A percentile compares a stretch with the other conserved stretches of the same genome.
Evolutionary conservation across 2,329 filamentous ascomycete genomes (phyloP).

Genomic region (Colletotrichum tropicale): DNA sequence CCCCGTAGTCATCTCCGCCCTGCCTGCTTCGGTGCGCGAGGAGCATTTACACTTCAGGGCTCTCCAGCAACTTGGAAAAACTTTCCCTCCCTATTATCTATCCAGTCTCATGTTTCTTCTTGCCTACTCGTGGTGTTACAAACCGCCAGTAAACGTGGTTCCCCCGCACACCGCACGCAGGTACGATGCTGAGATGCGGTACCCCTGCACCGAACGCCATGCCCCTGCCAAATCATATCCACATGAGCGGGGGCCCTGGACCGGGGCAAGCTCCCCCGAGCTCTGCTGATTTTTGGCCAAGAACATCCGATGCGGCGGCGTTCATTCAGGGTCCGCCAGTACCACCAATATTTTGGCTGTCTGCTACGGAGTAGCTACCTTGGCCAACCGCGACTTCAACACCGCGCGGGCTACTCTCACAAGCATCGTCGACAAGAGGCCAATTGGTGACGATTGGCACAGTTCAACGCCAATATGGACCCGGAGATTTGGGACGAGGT

Average conservation of each 20-base stretch:
- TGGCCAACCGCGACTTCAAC: neutral
- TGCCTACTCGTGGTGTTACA: neutral
- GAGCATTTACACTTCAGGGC: neutral
- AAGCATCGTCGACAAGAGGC: neutral
- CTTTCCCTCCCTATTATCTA: neutral
- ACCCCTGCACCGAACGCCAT: neutral
- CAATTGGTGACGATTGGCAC: neutral
- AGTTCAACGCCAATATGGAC: slow-evolving; percentile 6
- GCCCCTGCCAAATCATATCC: neutral
- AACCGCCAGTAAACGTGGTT: neutral
- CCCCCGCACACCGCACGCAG: neutral
- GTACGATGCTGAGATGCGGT: neutral
- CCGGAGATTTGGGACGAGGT: slow-evolving; percentile 2
- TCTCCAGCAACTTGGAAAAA: neutral
- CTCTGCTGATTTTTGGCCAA: slow-evolving; percentile 16
- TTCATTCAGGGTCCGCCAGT: neutral
- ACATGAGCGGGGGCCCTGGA: neutral
- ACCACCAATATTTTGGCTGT: neutral
- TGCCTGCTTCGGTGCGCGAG: neutral
- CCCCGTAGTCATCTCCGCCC: neutral
- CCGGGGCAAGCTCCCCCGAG: slow-evolving; percentile 14
- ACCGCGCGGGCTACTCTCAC: neutral
- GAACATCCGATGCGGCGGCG: slow-evolving; percentile 4
- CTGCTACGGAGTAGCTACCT: neutral
- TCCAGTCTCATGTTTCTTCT: too few species aligned